Evolutionary conservation across 805 yeast genomes (phyloP).

Genomic region (Cyberlindnera petersonii): DNA sequence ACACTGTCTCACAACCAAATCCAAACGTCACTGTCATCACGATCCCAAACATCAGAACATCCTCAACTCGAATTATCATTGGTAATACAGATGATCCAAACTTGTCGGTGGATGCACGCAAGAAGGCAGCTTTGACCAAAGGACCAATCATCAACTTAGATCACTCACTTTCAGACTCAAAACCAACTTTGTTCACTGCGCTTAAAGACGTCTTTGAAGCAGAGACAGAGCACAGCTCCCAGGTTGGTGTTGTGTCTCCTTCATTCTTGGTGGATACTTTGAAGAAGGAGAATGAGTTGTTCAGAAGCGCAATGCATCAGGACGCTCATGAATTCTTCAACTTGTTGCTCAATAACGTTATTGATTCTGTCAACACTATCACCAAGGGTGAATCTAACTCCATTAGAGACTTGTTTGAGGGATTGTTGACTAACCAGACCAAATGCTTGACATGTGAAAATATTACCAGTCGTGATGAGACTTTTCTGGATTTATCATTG

Average conservation of each 20-base stretch:
- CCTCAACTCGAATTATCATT: conserved; percentile 12
- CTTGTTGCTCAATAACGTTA: conserved; percentile 73
- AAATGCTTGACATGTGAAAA: conserved; percentile 88
- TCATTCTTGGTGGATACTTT: conserved; percentile 65
- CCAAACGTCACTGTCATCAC: conserved; percentile 10
- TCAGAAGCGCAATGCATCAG: conserved; percentile 91
- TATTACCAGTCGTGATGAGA: conserved; percentile 75
- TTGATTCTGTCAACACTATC: conserved; percentile 35
- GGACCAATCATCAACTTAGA: conserved; percentile 89
- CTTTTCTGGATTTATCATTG: conserved; percentile 79
- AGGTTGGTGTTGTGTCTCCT: conserved; percentile 85
- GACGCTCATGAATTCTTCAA: conserved; percentile 97
- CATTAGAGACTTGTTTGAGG: conserved; percentile 76
- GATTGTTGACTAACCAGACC: conserved; percentile 79
- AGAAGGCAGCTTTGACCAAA: conserved; percentile 66
- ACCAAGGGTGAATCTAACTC: conserved; percentile 36
- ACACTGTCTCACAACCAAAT: conserved; percentile 1
- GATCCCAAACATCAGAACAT: conserved; percentile 21
- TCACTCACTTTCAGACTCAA: conserved; percentile 53
- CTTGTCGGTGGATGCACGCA: conserved; percentile 65
- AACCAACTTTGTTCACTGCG: conserved; percentile 54
- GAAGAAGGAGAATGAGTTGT: conserved; percentile 78
- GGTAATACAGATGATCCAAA: conserved; percentile 26
- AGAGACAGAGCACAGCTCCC: conserved; percentile 65
- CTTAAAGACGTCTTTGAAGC: conserved; percentile 83